Percentiles rank a stretch among this genome's conserved stretches.
These are phyloP conservation scores for Aspergillus sp. DNA, from an alignment of 2,329 filamentous ascomycete genomes.

Conservation along the genomic window DNA sequence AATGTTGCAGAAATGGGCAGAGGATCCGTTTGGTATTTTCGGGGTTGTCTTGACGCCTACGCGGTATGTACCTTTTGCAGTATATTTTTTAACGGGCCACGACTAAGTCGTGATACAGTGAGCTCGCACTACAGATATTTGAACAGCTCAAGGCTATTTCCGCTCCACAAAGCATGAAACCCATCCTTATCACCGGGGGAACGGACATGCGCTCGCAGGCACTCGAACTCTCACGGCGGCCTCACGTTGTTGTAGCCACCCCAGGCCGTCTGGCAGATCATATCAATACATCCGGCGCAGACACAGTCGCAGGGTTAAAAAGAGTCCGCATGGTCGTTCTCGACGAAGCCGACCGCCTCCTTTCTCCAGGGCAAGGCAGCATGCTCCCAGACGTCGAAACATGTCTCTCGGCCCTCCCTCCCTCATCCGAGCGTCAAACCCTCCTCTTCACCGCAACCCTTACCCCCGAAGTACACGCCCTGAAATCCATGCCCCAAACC, in stretches of 20 bases:
- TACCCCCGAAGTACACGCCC: constrained; percentile 84
- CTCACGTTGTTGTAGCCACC: constrained; percentile 92
- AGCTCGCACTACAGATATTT: constrained; percentile 92
- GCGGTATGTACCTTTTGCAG: constrained; percentile 52
- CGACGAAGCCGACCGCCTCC: constrained; percentile 90
- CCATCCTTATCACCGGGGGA: constrained; percentile 87
- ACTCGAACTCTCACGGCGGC: constrained; percentile 76
- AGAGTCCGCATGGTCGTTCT: constrained; percentile 86
- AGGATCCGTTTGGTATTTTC: constrained; percentile 90
- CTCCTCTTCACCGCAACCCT: constrained; percentile 95
- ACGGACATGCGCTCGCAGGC: constrained; percentile 92
- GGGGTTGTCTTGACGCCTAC: constrained; percentile 88
- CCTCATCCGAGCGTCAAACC: constrained; percentile 80
- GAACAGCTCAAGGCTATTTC: constrained; percentile 96
- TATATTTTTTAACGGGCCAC: no score
- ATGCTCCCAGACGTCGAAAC: constrained; percentile 96
- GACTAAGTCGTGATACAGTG: constrained; percentile 53
- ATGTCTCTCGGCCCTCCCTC: constrained; percentile 80
- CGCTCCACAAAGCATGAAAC: constrained; percentile 83
- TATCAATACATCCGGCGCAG: constrained; percentile 85
- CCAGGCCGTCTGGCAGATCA: constrained; percentile 93
- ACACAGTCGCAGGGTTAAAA: constrained; percentile 81
- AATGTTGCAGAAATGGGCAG: constrained; percentile 89
- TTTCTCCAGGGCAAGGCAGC: constrained; percentile 74
- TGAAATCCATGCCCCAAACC: constrained; percentile 76